A percentile compares a stretch with the other conserved stretches of the same genome.
These are phyloP conservation scores for Cladosporium sp. DNA, from an alignment of 2,329 filamentous ascomycete genomes.

Conservation along the genomic window DNA sequence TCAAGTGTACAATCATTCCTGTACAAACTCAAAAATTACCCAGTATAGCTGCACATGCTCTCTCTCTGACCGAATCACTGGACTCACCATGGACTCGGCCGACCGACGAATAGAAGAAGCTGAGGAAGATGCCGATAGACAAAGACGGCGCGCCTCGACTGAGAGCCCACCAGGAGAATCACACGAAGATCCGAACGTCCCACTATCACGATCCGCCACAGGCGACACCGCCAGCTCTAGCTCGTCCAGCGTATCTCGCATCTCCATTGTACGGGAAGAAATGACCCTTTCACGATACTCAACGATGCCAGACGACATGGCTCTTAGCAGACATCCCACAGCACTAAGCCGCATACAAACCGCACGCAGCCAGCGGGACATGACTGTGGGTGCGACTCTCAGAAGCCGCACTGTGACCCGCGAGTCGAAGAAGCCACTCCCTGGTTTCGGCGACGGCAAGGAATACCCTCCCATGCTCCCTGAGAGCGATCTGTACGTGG, in stretches of 20 bases:
- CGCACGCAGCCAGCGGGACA: constrained; percentile 65
- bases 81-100: constrained; percentile 49
- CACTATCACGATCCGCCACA: constrained; percentile 60
- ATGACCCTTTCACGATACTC: constrained; percentile 60
- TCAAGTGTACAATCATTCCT: not conserved
- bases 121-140: constrained; percentile 56
- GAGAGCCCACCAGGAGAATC: not conserved
- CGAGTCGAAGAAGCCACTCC: constrained; percentile 60
- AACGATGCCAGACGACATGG: constrained; percentile 58
- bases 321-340: constrained; percentile 66
- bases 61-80: not conserved
- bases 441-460: constrained; percentile 69
- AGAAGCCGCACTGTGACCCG: constrained; percentile 49
- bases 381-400: constrained; percentile 60
- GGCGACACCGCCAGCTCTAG: constrained; percentile 47
- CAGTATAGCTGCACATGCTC: not conserved
- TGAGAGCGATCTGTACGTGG: constrained; percentile 73
- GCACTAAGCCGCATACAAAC: constrained; percentile 71
- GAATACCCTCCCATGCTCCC: constrained; percentile 68
- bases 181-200: constrained; percentile 45
- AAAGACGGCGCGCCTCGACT: constrained; percentile 41
- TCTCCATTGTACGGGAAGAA: constrained; percentile 40
- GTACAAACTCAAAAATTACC: not conserved
- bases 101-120: constrained; percentile 57
- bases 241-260: constrained; percentile 28